A percentile compares a stretch with the other conserved stretches of the same genome.
Evolutionary conservation across 192 early-diverging fungal genomes (phyloP).

Genomic region (Coemansia brasiliensis): DNA sequence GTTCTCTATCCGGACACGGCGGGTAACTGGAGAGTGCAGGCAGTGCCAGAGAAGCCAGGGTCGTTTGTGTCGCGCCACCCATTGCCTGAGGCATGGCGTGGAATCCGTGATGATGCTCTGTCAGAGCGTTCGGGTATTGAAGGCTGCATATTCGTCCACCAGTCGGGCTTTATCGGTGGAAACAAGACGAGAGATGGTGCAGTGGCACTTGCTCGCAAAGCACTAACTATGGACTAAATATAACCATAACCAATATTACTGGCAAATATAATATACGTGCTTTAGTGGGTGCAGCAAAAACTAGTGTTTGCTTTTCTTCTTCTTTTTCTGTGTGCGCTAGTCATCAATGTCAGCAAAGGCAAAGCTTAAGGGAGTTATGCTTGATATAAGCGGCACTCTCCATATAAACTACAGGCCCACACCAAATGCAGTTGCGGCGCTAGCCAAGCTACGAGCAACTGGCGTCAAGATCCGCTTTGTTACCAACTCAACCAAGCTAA

Average conservation of each 20-base stretch:
- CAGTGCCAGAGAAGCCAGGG: slow-evolving; percentile 57
- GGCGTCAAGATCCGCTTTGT: slow-evolving; percentile 68
- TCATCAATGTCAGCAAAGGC: not conserved
- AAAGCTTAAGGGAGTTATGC: slow-evolving; percentile 59
- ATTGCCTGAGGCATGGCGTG: slow-evolving; percentile 76
- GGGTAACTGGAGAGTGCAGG: slow-evolving; percentile 77
- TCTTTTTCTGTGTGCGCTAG: not conserved
- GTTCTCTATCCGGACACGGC: slow-evolving; percentile 76
- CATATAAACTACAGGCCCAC: slow-evolving; percentile 71
- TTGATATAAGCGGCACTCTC: slow-evolving; percentile 80
- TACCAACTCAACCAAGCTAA: slow-evolving; percentile 88
- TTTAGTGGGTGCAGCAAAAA: too few relatives aligned
- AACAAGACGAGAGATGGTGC: slow-evolving; percentile 79
- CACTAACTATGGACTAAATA: slow-evolving; percentile 39
- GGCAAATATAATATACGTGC: too few relatives aligned
- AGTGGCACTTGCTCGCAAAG: slow-evolving; percentile 57
- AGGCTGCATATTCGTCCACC: slow-evolving; percentile 87
- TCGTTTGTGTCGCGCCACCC: slow-evolving; percentile 75
- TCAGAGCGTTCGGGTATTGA: slow-evolving; percentile 71
- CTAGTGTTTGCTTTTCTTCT: too few relatives aligned
- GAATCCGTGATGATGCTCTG: slow-evolving; percentile 82
- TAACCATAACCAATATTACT: not conserved
- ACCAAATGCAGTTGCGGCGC: slow-evolving; percentile 64
- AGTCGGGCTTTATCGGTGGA: slow-evolving; percentile 83
- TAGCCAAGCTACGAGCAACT: slow-evolving; percentile 60